Percentiles rank a stretch among this genome's conserved stretches.
These are phyloP conservation scores for Aspergillus chevalieri DNA, from an alignment of 2,329 filamentous ascomycete genomes.

Conservation along the genomic window DNA sequence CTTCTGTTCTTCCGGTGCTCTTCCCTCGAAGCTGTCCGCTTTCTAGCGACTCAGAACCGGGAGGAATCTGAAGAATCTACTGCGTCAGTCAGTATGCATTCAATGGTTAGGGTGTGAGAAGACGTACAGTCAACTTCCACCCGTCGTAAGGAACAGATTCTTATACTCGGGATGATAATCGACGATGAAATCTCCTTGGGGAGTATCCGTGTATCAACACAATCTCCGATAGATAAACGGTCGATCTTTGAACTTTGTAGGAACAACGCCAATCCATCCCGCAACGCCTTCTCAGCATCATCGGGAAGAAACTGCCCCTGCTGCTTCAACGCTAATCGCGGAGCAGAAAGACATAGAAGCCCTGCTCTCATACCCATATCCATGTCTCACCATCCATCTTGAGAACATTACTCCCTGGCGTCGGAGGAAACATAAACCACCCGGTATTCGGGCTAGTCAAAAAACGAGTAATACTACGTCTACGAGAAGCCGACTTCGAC, in stretches of 20 bases:
- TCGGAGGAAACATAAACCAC: slow-evolving; percentile 47
- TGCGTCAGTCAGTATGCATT: slow-evolving; percentile 22
- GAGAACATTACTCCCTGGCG: slow-evolving; percentile 42
- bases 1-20: neutral
- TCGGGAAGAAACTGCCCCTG: slow-evolving; percentile 40
- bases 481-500: too few relatives aligned
- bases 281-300: slow-evolving; percentile 55
- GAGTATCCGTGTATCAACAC: slow-evolving; percentile 69
- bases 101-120: neutral
- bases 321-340: slow-evolving; percentile 3
- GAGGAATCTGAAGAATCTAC: slow-evolving; percentile 61
- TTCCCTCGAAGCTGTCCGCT: neutral
- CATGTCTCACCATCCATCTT: slow-evolving; percentile 63
- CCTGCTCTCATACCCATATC: slow-evolving; percentile 51
- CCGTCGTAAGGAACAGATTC: slow-evolving; percentile 29
- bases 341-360: slow-evolving; percentile 6
- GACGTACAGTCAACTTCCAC: slow-evolving; percentile 16
- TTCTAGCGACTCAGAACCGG: slow-evolving; percentile 50
- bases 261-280: slow-evolving; percentile 53
- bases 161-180: slow-evolving; percentile 58
- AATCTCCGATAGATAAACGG: slow-evolving; percentile 56
- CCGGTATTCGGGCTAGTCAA: slow-evolving; percentile 39
- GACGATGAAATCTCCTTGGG: slow-evolving; percentile 61
- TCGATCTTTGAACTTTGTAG: slow-evolving; percentile 52
- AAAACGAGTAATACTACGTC: too few relatives aligned